Conservation (phyloP, 2,329 filamentous ascomycete genomes). For the Aspergillus bombycis region DNA sequence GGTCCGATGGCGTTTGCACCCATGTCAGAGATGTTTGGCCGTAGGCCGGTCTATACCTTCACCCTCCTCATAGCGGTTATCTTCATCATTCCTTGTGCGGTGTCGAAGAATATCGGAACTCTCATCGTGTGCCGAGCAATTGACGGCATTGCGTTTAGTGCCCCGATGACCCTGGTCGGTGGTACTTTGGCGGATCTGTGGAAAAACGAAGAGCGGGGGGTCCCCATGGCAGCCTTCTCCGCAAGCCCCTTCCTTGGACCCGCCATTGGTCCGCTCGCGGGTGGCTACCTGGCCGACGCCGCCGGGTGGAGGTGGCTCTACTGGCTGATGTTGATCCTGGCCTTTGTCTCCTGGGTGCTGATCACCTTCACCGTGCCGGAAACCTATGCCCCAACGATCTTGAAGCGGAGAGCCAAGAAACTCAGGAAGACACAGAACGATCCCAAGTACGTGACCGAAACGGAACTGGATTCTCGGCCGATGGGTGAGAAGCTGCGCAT, state of each 20-base stretch:
- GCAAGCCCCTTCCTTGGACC: constrained; percentile 83
- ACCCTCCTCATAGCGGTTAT: constrained; percentile 72
- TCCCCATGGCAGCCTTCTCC: constrained; percentile 84
- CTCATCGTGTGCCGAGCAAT: constrained; percentile 76
- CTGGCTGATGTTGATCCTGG: constrained; percentile 81
- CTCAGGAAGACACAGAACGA: constrained; percentile 71
- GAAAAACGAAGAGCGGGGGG: constrained; percentile 79
- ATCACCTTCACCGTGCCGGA: constrained; percentile 90
- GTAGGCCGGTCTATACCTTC: constrained; percentile 69
- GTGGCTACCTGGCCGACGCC: constrained; percentile 73
- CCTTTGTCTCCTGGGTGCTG: constrained; percentile 69
- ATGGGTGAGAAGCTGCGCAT: constrained; percentile 69
- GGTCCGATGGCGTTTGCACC: constrained; percentile 81
- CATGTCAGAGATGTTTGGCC: constrained; percentile 73
- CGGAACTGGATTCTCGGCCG: constrained; percentile 74
- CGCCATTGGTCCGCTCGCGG: constrained; percentile 74
- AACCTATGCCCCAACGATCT: constrained; percentile 80
- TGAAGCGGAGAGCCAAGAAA: constrained; percentile 70
- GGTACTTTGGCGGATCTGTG: constrained; percentile 84
- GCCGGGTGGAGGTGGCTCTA: constrained; percentile 82
- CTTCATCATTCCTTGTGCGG: constrained; percentile 79
- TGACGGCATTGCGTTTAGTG: constrained; percentile 81
- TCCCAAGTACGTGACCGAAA: constrained; percentile 72
- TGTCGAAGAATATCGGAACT: constrained; percentile 74
- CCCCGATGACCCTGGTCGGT: constrained; percentile 83